Evolutionary conservation across 139 green algal genomes (phyloP).

Genomic region (Yamagishiella unicocca): DNA sequence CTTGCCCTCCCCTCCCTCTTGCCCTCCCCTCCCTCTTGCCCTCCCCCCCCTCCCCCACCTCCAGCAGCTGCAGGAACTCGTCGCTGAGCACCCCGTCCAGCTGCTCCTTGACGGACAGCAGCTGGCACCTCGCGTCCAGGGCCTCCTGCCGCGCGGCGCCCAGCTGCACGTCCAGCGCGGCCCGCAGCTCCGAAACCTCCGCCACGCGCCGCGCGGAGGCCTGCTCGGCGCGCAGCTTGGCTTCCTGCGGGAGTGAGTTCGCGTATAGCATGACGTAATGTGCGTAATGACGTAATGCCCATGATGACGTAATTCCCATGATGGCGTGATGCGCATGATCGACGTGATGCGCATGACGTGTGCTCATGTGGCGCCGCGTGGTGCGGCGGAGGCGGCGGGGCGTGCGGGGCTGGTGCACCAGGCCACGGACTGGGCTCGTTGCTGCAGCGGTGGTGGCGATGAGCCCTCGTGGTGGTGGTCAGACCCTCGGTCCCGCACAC

Average conservation of each 20-base stretch:
- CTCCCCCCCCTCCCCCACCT: neutral
- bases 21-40: neutral
- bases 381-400: too few species aligned
- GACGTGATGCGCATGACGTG: too few species aligned
- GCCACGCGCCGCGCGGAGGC: neutral
- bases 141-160: slow-evolving; percentile 38
- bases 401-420: too few species aligned
- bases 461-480: too few species aligned
- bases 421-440: too few species aligned
- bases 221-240: slow-evolving; percentile 3
- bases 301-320: too few species aligned
- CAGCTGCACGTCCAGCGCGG: slow-evolving; percentile 35
- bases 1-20: too few species aligned
- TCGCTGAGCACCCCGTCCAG: slow-evolving; percentile 33
- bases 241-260: neutral
- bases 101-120: slow-evolving; percentile 41
- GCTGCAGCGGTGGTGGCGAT: too few species aligned
- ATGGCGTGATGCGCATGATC: too few species aligned
- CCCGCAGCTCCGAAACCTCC: slow-evolving; percentile 47
- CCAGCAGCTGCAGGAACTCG: slow-evolving; percentile 21
- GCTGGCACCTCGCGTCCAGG: neutral
- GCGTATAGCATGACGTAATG: neutral
- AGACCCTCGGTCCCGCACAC: too few species aligned
- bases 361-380: too few species aligned
- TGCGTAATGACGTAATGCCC: neutral